phyloP scores from a whole-genome alignment of 2,329 filamentous ascomycete species.

The Fusarium phyllophilum region DNA sequence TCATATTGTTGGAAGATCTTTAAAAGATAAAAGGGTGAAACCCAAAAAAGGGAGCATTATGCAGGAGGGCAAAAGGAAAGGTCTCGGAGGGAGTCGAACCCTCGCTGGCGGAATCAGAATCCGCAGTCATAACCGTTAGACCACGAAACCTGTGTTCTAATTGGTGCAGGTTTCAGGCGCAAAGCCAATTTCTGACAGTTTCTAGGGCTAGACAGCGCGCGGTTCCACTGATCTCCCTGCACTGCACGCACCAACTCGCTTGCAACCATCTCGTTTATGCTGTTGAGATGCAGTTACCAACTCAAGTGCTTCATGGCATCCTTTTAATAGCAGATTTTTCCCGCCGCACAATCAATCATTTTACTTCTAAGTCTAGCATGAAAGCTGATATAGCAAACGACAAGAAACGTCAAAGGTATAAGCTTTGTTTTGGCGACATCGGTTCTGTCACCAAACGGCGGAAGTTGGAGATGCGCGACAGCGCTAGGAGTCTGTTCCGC shows the following conservation, averaged over 20 bases:
- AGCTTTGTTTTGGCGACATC: not conserved
- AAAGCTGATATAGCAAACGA: too few relatives aligned
- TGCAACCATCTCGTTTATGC: too few relatives aligned
- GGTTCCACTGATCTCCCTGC: not conserved
- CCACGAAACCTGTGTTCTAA: not conserved
- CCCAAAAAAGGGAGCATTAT: fast-evolving
- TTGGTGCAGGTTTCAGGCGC: fast-evolving
- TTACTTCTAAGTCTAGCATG: fast-evolving
- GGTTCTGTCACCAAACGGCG: too few relatives aligned
- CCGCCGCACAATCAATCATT: fast-evolving
- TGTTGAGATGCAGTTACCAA: not conserved
- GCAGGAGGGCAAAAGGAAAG: not conserved
- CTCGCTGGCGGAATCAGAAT: constrained; percentile 3
- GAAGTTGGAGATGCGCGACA: too few relatives aligned
- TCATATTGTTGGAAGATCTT: fast-evolving
- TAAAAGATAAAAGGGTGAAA: fast-evolving
- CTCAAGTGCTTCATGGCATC: not conserved
- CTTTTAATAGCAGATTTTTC: too few relatives aligned
- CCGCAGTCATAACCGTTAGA: constrained; percentile 3
- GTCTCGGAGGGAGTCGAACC: constrained; percentile 3
- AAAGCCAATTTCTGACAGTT: not conserved
- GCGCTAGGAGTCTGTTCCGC: too few relatives aligned
- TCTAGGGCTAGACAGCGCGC: fast-evolving
- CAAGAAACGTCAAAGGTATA: not conserved
- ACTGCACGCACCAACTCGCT: not conserved